These are phyloP conservation scores for Dothideomycetidae sp. DNA, from an alignment of 2,329 filamentous ascomycete species.

Conservation along the genomic window DNA sequence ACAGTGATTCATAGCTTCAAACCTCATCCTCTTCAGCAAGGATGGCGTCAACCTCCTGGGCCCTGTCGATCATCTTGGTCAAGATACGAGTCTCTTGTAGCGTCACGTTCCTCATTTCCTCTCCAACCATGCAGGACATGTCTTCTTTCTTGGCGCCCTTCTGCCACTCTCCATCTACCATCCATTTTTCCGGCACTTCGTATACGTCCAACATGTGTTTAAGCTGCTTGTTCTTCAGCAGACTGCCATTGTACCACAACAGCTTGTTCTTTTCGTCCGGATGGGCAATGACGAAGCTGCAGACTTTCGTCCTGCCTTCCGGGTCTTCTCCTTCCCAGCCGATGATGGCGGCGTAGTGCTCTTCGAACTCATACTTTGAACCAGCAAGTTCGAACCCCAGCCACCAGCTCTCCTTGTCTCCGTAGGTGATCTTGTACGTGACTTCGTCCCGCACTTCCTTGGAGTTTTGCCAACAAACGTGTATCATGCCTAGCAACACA, in stretches of 20 bases:
- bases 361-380: not conserved
- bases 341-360: not conserved
- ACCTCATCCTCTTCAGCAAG: too few relatives aligned
- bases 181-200: not conserved
- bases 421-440: not conserved
- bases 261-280: not conserved
- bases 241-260: not conserved
- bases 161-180: not conserved
- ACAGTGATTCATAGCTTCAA: too few relatives aligned
- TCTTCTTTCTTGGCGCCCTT: not conserved
- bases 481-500: not conserved
- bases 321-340: not conserved
- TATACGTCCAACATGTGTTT: not conserved
- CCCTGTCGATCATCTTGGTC: not conserved
- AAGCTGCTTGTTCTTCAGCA: not conserved
- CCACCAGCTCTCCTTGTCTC: not conserved
- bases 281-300: not conserved
- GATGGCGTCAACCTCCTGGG: not conserved
- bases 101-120: not conserved
- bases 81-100: not conserved
- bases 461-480: not conserved
- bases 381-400: not conserved
- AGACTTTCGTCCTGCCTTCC: not conserved
- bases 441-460: not conserved
- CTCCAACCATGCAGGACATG: not conserved